Evolutionary conservation across 2,329 filamentous ascomycete species (phyloP).

Genomic region (Xylariaceae sp.): DNA sequence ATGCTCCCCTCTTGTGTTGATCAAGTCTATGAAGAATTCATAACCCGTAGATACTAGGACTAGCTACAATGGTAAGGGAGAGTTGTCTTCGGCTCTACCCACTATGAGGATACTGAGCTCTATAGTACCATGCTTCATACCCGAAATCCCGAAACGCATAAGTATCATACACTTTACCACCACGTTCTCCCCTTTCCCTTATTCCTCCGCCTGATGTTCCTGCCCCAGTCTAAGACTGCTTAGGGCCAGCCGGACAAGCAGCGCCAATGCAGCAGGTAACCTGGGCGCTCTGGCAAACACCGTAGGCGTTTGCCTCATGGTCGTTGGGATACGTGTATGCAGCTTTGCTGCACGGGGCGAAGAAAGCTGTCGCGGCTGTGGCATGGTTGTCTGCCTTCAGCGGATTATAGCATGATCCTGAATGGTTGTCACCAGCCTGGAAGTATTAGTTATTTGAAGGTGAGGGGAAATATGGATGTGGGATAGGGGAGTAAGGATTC

Average conservation of each 20-base stretch:
- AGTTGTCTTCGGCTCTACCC: too few species aligned
- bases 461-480: not conserved
- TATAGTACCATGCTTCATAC: too few species aligned
- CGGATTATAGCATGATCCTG: slow-evolving; percentile 21
- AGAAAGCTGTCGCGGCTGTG: slow-evolving; percentile 14
- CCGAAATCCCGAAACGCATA: too few species aligned
- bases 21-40: too few species aligned
- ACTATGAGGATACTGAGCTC: too few species aligned
- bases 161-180: too few species aligned
- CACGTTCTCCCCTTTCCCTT: not conserved
- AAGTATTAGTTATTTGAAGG: not conserved
- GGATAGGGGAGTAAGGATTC: too few species aligned
- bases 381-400: slow-evolving; percentile 4
- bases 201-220: too few species aligned
- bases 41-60: too few species aligned
- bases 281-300: slow-evolving; percentile 18
- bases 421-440: slow-evolving; percentile 5
- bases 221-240: slow-evolving; percentile 6
- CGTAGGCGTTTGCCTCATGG: slow-evolving; percentile 18
- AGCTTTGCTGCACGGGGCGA: slow-evolving; percentile 20
- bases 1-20: too few species aligned
- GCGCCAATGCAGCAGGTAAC: slow-evolving; percentile 19
- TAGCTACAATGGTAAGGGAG: too few species aligned
- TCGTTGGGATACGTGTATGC: slow-evolving; percentile 25
- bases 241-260: slow-evolving; percentile 12